Percentiles rank a stretch among this genome's conserved stretches.
Conservation (phyloP, 768 basidiomycete genomes). For the Mycena leptocephala region DNA sequence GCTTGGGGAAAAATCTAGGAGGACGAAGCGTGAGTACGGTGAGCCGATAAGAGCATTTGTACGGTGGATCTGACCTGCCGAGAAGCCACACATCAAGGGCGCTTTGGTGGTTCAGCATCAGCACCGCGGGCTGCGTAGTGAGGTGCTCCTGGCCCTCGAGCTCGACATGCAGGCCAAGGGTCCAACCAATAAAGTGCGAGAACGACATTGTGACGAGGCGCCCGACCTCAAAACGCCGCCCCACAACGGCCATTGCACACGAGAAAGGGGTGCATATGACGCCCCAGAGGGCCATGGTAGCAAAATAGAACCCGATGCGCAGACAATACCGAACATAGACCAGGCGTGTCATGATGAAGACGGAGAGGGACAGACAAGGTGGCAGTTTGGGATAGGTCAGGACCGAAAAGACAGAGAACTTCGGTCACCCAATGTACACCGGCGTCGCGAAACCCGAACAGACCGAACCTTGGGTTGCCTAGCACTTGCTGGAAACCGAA, state of each 20-base stretch:
- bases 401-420: no score
- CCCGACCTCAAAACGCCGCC: conserved; percentile 13
- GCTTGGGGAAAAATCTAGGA: conserved; percentile 71
- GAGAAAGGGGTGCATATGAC: not conserved
- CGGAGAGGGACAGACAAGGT: not conserved
- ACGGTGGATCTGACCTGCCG: conserved; percentile 4
- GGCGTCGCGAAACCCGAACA: no score
- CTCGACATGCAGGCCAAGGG: conserved; percentile 14
- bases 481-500: no score
- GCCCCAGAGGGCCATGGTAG: conserved; percentile 3
- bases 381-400: not conserved
- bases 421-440: no score
- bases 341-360: conserved; percentile 61
- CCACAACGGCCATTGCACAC: not conserved
- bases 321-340: conserved; percentile 6
- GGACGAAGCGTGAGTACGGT: not conserved
- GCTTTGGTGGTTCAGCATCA: conserved; percentile 31
- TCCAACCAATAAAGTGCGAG: not conserved
- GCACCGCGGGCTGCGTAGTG: conserved; percentile 17
- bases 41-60: not conserved
- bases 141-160: conserved; percentile 25
- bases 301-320: conserved; percentile 3
- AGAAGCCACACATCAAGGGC: conserved; percentile 28
- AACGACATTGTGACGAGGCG: conserved; percentile 2
- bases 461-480: no score